phyloP scores from a whole-genome alignment of 805 yeast species.

The Starmerella stellata region DNA sequence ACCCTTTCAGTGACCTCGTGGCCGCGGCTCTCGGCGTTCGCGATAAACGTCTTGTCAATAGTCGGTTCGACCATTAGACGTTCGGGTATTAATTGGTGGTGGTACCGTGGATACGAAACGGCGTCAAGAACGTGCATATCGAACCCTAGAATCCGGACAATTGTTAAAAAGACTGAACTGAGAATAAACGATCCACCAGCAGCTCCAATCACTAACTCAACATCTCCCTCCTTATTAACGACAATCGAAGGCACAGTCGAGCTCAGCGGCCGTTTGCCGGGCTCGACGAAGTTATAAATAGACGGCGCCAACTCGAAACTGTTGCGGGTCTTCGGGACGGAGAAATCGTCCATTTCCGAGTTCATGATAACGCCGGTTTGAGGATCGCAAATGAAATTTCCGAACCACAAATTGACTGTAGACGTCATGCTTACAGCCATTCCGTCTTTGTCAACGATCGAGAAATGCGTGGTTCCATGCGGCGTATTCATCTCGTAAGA shows the following conservation, averaged over 20 bases:
- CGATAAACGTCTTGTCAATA: constrained; percentile 23
- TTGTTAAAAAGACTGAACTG: constrained; percentile 66
- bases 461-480: constrained; percentile 79
- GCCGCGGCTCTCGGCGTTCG: constrained; percentile 29
- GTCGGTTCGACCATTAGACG: constrained; percentile 41
- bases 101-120: constrained; percentile 64
- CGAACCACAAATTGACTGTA: constrained; percentile 69
- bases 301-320: constrained; percentile 73
- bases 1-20: constrained; percentile 29
- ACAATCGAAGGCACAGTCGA: constrained; percentile 66
- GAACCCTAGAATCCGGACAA: constrained; percentile 46
- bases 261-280: constrained; percentile 67
- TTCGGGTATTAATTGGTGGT: constrained; percentile 78
- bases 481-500: constrained; percentile 60
- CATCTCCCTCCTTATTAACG: constrained; percentile 21
- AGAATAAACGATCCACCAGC: constrained; percentile 87
- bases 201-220: constrained; percentile 62
- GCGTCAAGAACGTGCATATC: constrained; percentile 44
- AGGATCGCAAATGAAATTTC: constrained; percentile 65
- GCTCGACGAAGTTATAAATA: constrained; percentile 53
- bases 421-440: constrained; percentile 80
- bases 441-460: constrained; percentile 53
- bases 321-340: constrained; percentile 49
- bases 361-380: constrained; percentile 68
- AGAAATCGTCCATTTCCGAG: constrained; percentile 90